Evolutionary conservation across 305 asterid species (phyloP).

Genomic region (Lippia alba): DNA sequence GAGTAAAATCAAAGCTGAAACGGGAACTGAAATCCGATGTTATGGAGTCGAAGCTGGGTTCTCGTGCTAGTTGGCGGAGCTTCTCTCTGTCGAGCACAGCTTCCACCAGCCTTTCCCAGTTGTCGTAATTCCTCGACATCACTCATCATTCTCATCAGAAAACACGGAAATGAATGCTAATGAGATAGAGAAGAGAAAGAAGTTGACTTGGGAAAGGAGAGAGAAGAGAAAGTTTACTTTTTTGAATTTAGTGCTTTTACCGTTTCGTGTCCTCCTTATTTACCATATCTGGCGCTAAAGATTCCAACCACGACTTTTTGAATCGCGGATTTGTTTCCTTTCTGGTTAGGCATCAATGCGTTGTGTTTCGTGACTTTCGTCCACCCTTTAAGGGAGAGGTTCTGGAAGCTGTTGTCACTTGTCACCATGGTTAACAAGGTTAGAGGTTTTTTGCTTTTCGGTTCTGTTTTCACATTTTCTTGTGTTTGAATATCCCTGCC

Average conservation of each 20-base stretch:
- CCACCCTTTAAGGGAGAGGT: conserved; percentile 95
- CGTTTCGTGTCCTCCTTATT: too few relatives aligned
- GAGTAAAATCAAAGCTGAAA: background rate
- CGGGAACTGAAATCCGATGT: background rate
- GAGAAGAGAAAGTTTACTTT: too few relatives aligned
- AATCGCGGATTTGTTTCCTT: conserved; percentile 94
- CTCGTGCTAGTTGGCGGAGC: background rate
- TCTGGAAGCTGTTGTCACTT: conserved; percentile 90
- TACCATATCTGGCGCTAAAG: too few relatives aligned
- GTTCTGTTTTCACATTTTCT: background rate
- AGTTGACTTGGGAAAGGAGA: too few relatives aligned
- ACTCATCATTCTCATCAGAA: too few relatives aligned
- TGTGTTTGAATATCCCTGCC: conserved; percentile 2
- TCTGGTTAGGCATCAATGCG: conserved; percentile 92
- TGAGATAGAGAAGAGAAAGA: too few relatives aligned
- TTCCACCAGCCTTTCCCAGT: background rate
- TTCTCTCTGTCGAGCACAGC: background rate
- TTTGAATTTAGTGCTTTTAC: too few relatives aligned
- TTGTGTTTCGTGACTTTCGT: conserved; percentile 88
- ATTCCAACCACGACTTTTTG: background rate
- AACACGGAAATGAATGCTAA: too few relatives aligned
- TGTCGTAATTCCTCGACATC: background rate
- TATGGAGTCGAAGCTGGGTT: background rate
- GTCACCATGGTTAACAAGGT: conserved; percentile 99
- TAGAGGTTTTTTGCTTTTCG: background rate